Percentiles rank a stretch among this genome's conserved stretches.
Conservation (phyloP, 1,139 yeast genomes). For the Yamadazyma sp. region DNA sequence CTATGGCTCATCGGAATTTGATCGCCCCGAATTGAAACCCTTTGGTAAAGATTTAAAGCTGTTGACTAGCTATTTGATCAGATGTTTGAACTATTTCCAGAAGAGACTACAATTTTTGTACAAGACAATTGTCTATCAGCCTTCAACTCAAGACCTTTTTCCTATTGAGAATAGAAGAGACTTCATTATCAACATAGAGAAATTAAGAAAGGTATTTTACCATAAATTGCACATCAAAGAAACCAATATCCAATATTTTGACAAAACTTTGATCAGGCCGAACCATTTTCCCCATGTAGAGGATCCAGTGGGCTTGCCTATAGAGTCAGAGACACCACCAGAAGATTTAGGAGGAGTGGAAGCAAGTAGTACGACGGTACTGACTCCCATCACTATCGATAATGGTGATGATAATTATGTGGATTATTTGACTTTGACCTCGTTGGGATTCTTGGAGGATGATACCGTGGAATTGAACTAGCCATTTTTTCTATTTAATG, state of each 20-base stretch:
- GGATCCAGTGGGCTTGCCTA: background rate
- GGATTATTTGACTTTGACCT: constrained; percentile 18
- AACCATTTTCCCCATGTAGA: constrained; percentile 30
- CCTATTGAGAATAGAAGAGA: constrained; percentile 32
- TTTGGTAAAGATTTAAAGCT: constrained; percentile 22
- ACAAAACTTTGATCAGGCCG: constrained; percentile 24
- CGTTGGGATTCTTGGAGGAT: constrained; percentile 18
- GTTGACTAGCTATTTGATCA: constrained; percentile 32
- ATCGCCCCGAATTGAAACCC: constrained; percentile 7
- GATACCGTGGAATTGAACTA: constrained; percentile 10
- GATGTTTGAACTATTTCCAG: constrained; percentile 32
- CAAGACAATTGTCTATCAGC: constrained; percentile 28
- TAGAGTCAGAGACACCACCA: constrained; percentile 1
- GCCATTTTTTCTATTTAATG: background rate
- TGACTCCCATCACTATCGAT: constrained; percentile 3
- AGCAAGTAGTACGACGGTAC: background rate
- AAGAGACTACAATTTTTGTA: constrained; percentile 16
- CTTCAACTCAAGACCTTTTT: constrained; percentile 22
- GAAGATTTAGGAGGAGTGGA: background rate
- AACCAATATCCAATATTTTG: constrained; percentile 27
- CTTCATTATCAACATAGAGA: constrained; percentile 26
- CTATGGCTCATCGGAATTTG: constrained; percentile 22
- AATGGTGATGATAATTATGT: constrained; percentile 10
- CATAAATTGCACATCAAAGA: constrained; percentile 28
- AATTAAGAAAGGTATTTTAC: constrained; percentile 26